phyloP scores from a whole-genome alignment of 768 basidiomycete species.

The Trametes cinnabarina region DNA sequence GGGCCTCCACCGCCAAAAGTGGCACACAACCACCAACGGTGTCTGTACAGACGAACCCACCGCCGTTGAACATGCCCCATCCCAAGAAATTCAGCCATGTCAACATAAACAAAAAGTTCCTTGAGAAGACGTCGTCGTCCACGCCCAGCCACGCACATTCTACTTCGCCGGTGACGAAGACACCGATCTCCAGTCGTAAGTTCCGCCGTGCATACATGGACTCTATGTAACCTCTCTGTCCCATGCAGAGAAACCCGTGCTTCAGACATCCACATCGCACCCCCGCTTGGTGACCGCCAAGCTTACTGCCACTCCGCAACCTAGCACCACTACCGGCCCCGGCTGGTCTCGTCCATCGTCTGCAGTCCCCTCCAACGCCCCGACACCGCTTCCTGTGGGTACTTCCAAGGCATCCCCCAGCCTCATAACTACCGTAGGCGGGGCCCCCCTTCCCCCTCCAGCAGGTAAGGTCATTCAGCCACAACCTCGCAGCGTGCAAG shows the following conservation, averaged over 20 bases:
- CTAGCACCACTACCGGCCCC: slow-evolving; percentile 54
- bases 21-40: slow-evolving; percentile 17
- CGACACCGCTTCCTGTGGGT: slow-evolving; percentile 42
- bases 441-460: slow-evolving; percentile 53
- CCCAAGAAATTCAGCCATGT: slow-evolving; percentile 86
- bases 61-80: slow-evolving; percentile 40
- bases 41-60: slow-evolving; percentile 7
- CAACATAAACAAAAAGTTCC: slow-evolving; percentile 95
- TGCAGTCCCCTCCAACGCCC: slow-evolving; percentile 57
- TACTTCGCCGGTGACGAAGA: slow-evolving; percentile 44
- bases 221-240: background rate
- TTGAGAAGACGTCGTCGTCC: slow-evolving; percentile 80
- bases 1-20: slow-evolving; percentile 14
- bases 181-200: slow-evolving; percentile 55
- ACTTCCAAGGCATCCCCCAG: slow-evolving; percentile 40
- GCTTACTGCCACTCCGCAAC: slow-evolving; percentile 65
- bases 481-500: slow-evolving; percentile 44
- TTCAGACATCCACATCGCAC: slow-evolving; percentile 56
- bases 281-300: slow-evolving; percentile 86
- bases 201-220: slow-evolving; percentile 11
- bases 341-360: slow-evolving; percentile 84
- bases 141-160: slow-evolving; percentile 45
- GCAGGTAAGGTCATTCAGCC: slow-evolving; percentile 67
- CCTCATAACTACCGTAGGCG: slow-evolving; percentile 26
- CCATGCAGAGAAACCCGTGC: slow-evolving; percentile 52